These are phyloP conservation scores for Rhodotorula sphaerocarpa DNA, from an alignment of 768 basidiomycete species.

Conservation along the genomic window DNA sequence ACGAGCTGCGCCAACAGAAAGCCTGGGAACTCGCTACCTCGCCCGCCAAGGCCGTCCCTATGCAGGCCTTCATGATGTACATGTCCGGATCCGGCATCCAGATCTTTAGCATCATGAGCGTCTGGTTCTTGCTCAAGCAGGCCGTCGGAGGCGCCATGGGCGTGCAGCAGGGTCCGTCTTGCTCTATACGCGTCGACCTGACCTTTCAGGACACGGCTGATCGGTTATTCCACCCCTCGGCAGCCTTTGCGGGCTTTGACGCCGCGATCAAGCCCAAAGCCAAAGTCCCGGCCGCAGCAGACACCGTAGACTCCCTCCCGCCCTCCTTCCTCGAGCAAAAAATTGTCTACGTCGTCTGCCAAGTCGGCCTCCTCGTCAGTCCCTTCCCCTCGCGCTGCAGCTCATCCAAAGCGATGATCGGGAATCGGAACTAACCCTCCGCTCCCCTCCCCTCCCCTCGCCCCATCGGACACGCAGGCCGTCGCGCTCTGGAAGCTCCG, in stretches of 20 bases:
- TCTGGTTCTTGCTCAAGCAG: slow-evolving; percentile 37
- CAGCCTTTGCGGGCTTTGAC: slow-evolving; percentile 22
- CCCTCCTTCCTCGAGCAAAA: slow-evolving; percentile 34
- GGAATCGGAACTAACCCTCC: no score
- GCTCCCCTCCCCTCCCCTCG: neutral
- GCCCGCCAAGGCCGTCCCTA: slow-evolving; percentile 39
- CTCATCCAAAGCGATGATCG: no score
- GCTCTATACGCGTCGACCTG: no score
- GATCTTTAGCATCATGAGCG: slow-evolving; percentile 40
- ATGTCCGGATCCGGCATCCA: slow-evolving; percentile 39
- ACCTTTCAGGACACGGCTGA: neutral
- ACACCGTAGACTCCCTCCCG: neutral
- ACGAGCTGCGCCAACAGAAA: slow-evolving; percentile 24
- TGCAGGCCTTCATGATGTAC: slow-evolving; percentile 42
- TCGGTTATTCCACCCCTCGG: neutral
- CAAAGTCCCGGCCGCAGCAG: neutral
- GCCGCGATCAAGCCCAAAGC: slow-evolving; percentile 2
- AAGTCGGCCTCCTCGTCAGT: slow-evolving; percentile 31
- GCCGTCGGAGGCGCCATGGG: slow-evolving; percentile 32
- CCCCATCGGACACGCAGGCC: neutral
- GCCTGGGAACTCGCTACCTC: slow-evolving; percentile 38
- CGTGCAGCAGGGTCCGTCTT: slow-evolving; percentile 34
- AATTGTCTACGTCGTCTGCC: slow-evolving; percentile 35
- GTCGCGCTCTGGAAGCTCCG: slow-evolving; percentile 39
- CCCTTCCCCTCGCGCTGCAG: neutral